Percentiles rank a stretch among this genome's conserved stretches.
phyloP scores from a whole-genome alignment of 192 early-diverging fungal species.

The Podila horticola region DNA sequence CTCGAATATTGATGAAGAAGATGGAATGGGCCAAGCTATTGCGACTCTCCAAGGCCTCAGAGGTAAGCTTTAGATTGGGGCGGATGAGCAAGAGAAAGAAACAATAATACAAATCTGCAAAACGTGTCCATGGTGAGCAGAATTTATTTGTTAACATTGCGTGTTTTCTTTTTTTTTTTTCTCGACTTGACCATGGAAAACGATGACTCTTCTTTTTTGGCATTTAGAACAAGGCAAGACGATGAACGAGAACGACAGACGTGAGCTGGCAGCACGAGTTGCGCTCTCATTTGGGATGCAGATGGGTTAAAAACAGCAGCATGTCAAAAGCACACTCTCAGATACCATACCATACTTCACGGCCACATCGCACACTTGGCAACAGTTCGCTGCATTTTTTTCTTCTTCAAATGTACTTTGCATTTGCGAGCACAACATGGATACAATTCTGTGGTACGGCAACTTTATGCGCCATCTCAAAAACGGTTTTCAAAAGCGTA shows the following conservation, averaged over 20 bases:
- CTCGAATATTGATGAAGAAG: conserved; percentile 60
- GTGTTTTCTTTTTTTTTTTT: background rate
- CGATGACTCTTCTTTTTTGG: background rate
- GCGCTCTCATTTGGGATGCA: conserved; percentile 65
- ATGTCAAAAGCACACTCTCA: no score
- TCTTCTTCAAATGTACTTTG: no score
- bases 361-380: no score
- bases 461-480: no score
- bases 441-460: no score
- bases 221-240: conserved; percentile 58
- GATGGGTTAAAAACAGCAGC: conserved; percentile 15
- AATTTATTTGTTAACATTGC: background rate
- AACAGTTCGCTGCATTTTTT: no score
- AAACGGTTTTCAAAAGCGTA: no score
- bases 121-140: background rate
- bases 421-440: no score
- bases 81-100: no score
- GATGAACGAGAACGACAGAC: conserved; percentile 64
- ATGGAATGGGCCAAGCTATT: conserved; percentile 61
- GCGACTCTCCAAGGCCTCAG: conserved; percentile 58
- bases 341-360: no score
- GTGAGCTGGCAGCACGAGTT: conserved; percentile 63
- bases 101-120: background rate
- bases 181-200: background rate
- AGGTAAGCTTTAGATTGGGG: conserved; percentile 40